Base-by-base conservation (phyloP, 441 rosid species). In the Codiaeum variegatum region DNA sequence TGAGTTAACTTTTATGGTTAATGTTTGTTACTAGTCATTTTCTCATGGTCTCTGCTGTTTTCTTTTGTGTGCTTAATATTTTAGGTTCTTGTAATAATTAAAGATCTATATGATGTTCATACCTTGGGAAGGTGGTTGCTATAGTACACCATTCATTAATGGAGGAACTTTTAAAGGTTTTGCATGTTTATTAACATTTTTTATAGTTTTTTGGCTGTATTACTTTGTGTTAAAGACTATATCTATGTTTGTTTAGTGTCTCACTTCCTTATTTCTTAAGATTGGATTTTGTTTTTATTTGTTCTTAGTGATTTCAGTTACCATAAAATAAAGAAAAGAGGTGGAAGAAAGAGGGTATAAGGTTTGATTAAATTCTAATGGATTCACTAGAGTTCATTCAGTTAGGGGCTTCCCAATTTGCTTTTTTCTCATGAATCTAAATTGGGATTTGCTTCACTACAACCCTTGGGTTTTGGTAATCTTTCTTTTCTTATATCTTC, bases 41-140 rank as follows among this genome's bases (percentile, higher is more conserved):
- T 26, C 28, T 69, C 52, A 59, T 71, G 46, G 42, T 36, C 55
- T 6, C 56, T 44, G 60, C 26, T 73, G 44, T 40, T 61, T 28
- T 9, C 49, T 64, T 75, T 19, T 52, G 58, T 64, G 62, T 73
- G 71, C 73, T 42, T 83, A 64, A 79, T 73, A 21, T 49, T 73
- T 54, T 82, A 94, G 98, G 96, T 94, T 79, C 86, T 92, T 79
- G 94, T 96, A 70, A 89, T 91, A 75, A 92, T 97, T 54, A 96
- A 88, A 80, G 97, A 90, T 82, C 86, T 94, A 82, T 96, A 88
- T 73, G 99, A 91, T 74, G 96, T 94, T 79, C 87, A 92, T 83
- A 86, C 85, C 64, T 78, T 91, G 79, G 99, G 97, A 77, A 88
- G 88, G 97, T 92, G 81, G 97, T 96, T 86, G 87, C 88, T 76